Base-by-base conservation (phyloP, 805 yeast genomes). In the Candida ulmi region DNA sequence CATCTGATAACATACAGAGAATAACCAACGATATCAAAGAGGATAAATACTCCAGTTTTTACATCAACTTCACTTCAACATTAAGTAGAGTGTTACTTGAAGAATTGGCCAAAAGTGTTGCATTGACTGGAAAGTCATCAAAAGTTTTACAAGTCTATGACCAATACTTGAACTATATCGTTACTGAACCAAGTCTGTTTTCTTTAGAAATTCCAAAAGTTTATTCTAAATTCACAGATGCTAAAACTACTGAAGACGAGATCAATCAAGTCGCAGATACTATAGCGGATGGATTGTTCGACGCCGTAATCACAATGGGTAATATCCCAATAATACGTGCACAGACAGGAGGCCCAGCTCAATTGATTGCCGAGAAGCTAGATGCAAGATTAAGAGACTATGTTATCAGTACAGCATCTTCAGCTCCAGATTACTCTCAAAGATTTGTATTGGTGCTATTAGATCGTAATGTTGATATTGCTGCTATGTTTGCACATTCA, bases 401-500 rank as follows among this genome's bases (percentile, higher is more conserved):
- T 56, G 83, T 88, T 32, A 74, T 83, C 42, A 91, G 88, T 58
- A 40, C 79, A 63, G 55, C 68, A 54, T 47, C 60, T 12, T 34
- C 54, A 13, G 41, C 46, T 29, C 37, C 40, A 16, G 55, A 50
- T 19, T 56, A 63, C 6, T 50, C 70, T 30, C 82, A 80, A 41
- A 69, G 95, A 44, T 76, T 83, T 3, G 96, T 91, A 11, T 68
- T 93, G 51, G 72, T 95, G 25, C 61, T 93, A 30, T 63, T 93
- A 33, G 99, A 93, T 63, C 74, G 99, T 61, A 86, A 83, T 57
- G 71, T 93, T 43, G 98, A 93, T 62, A 69, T 93, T 45, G 82
- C 93, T 2, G 83, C 95, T 13, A 91, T 93, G 97, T 81, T 93
- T 61, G 77, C 91, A 1, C 99, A 93, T 63, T 87, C 97, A 11